These are phyloP conservation scores for Fusarium mundagurra DNA, from an alignment of 2,329 filamentous ascomycete species.

Conservation along the genomic window DNA sequence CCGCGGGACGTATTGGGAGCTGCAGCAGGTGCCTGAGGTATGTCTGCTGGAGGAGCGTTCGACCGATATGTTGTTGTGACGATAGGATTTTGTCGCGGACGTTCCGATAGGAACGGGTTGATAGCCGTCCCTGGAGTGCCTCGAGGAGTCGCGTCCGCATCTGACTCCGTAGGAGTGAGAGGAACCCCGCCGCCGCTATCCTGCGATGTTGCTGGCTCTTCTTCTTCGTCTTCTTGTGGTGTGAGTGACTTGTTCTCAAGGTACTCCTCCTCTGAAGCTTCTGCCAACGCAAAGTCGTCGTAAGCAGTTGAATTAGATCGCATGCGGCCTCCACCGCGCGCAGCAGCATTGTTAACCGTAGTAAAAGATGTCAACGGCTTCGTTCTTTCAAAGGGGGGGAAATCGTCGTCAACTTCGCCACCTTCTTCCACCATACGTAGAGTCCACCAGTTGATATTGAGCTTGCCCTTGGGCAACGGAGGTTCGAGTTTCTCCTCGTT, in stretches of 20 bases:
- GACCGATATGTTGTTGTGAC: constrained; percentile 68
- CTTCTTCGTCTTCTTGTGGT: constrained; percentile 69
- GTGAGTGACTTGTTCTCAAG: constrained; percentile 75
- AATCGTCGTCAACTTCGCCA: constrained; percentile 86
- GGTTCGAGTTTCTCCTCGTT: constrained; percentile 80
- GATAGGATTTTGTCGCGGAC: constrained; percentile 65
- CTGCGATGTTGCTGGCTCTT: constrained; percentile 37
- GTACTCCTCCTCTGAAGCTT: constrained; percentile 74
- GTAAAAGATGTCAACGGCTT: constrained; percentile 82
- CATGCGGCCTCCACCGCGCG: constrained; percentile 66
- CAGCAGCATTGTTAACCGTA: constrained; percentile 83
- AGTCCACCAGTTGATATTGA: constrained; percentile 84
- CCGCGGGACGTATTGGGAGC: constrained; percentile 62
- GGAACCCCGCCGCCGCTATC: constrained; percentile 42
- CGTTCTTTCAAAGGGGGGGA: constrained; percentile 79
- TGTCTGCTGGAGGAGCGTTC: constrained; percentile 65
- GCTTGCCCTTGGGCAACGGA: constrained; percentile 69
- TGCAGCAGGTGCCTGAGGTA: constrained; percentile 59
- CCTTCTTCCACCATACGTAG: constrained; percentile 86
- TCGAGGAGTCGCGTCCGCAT: constrained; percentile 42
- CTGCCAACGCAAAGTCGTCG: constrained; percentile 84
- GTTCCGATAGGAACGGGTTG: constrained; percentile 45
- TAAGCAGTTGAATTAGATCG: constrained; percentile 79
- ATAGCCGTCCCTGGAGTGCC: constrained; percentile 44
- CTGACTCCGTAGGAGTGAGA: constrained; percentile 45